Evolutionary conservation across 768 basidiomycete species (phyloP).

Genomic region (Kwoniella shandongensis): DNA sequence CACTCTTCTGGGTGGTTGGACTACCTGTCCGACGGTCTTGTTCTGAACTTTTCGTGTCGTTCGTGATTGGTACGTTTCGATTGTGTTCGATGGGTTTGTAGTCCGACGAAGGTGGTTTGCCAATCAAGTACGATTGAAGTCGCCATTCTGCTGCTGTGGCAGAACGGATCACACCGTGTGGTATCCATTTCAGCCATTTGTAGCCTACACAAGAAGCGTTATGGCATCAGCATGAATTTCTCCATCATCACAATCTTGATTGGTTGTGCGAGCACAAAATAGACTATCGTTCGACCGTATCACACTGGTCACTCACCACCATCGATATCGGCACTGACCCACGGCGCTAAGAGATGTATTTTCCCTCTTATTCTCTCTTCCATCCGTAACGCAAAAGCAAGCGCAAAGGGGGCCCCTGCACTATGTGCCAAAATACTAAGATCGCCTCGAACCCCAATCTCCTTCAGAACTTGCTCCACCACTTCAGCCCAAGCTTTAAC

Average conservation of each 20-base stretch:
- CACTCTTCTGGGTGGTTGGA: too few relatives aligned
- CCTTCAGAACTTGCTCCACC: conserved; percentile 85
- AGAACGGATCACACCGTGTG: conserved; percentile 85
- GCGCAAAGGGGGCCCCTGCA: conserved; percentile 90
- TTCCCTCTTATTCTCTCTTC: conserved; percentile 76
- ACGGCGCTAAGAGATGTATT: conserved; percentile 86
- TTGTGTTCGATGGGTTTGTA: conserved; percentile 85
- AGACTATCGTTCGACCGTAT: not conserved
- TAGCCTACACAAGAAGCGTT: conserved; percentile 62
- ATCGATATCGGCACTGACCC: conserved; percentile 85
- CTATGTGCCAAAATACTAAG: conserved; percentile 94
- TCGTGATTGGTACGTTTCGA: conserved; percentile 45
- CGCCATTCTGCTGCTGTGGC: conserved; percentile 98
- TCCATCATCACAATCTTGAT: conserved; percentile 21
- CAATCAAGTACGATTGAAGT: conserved; percentile 94
- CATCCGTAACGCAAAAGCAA: conserved; percentile 77
- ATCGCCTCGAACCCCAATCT: conserved; percentile 69
- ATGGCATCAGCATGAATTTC: too few relatives aligned
- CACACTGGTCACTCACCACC: conserved; percentile 64
- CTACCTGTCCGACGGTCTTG: not conserved
- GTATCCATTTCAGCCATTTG: conserved; percentile 96
- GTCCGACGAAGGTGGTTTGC: conserved; percentile 77
- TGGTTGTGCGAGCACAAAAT: not conserved
- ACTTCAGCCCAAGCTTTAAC: conserved; percentile 87
- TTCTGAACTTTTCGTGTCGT: too few relatives aligned